Conservation (phyloP, 345 rosid genomes). For the Eucalyptus sp. region DNA sequence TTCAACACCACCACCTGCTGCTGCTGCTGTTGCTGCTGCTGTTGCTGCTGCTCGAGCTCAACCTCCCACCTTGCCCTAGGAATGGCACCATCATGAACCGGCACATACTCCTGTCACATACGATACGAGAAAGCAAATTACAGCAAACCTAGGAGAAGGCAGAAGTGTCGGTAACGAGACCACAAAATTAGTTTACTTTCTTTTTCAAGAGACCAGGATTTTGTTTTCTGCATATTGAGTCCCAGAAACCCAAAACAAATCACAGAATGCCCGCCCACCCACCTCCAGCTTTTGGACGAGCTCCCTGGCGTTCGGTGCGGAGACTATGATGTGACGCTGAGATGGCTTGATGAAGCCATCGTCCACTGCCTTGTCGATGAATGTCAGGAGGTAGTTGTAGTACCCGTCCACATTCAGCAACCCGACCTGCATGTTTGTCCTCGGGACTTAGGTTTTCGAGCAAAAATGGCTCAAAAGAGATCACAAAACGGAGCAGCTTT, state of each 20-base stretch:
- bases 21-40: conserved; percentile 21
- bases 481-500: not conserved
- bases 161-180: not conserved
- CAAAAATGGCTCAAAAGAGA: not conserved
- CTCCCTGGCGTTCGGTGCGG: conserved; percentile 85
- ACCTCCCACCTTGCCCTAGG: conserved; percentile 74
- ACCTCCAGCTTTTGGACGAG: conserved; percentile 95
- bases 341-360: conserved; percentile 92
- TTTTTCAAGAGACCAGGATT: not conserved
- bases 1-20: conserved; percentile 29
- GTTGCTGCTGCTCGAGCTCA: conserved; percentile 60
- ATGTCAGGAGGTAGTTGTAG: conserved; percentile 66
- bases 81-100: conserved; percentile 68
- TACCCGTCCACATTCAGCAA: conserved; percentile 94
- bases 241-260: not conserved
- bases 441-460: not conserved
- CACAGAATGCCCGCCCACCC: not conserved
- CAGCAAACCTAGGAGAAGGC: not conserved
- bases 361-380: conserved; percentile 95
- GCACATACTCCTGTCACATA: conserved; percentile 59
- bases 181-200: not conserved
- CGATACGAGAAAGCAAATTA: not conserved
- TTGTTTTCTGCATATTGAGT: not conserved
- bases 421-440: conserved; percentile 54
- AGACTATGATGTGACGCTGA: conserved; percentile 79